These are phyloP conservation scores for Fusarium scirpi DNA, from an alignment of 2,329 filamentous ascomycete species.

Conservation along the genomic window DNA sequence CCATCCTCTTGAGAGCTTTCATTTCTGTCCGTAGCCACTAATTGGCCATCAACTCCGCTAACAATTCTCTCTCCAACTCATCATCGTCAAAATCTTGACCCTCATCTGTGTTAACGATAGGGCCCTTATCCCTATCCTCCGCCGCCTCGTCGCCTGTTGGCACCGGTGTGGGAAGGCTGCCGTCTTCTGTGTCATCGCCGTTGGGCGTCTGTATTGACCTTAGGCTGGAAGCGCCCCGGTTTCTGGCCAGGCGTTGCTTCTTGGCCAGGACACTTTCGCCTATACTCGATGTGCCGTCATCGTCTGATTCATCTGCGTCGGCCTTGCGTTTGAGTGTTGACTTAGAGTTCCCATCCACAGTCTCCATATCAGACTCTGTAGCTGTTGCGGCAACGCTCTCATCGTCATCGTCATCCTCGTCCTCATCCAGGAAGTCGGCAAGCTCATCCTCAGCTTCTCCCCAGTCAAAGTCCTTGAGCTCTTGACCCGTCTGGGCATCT, in stretches of 20 bases:
- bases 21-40: slow-evolving; percentile 14
- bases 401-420: slow-evolving; percentile 61
- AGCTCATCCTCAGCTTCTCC: slow-evolving; percentile 77
- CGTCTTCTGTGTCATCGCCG: slow-evolving; percentile 52
- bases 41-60: slow-evolving; percentile 67
- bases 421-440: slow-evolving; percentile 75
- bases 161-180: slow-evolving; percentile 56
- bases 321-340: slow-evolving; percentile 53
- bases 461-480: slow-evolving; percentile 71
- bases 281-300: slow-evolving; percentile 47
- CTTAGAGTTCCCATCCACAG: slow-evolving; percentile 43
- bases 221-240: slow-evolving; percentile 59
- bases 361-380: slow-evolving; percentile 48
- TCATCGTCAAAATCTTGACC: slow-evolving; percentile 63
- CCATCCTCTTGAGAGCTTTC: slow-evolving; percentile 1
- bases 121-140: slow-evolving; percentile 48
- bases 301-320: slow-evolving; percentile 51
- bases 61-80: slow-evolving; percentile 72
- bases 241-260: slow-evolving; percentile 62
- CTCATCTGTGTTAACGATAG: slow-evolving; percentile 45
- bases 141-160: slow-evolving; percentile 52
- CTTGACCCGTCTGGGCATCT: slow-evolving; percentile 54
- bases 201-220: slow-evolving; percentile 59
- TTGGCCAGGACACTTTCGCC: slow-evolving; percentile 61
- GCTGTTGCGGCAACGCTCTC: slow-evolving; percentile 44